A percentile compares a stretch with the other conserved stretches of the same genome.
phyloP scores from a whole-genome alignment of 2,329 filamentous ascomycete species.

The Apiospora rasikravindrae region DNA sequence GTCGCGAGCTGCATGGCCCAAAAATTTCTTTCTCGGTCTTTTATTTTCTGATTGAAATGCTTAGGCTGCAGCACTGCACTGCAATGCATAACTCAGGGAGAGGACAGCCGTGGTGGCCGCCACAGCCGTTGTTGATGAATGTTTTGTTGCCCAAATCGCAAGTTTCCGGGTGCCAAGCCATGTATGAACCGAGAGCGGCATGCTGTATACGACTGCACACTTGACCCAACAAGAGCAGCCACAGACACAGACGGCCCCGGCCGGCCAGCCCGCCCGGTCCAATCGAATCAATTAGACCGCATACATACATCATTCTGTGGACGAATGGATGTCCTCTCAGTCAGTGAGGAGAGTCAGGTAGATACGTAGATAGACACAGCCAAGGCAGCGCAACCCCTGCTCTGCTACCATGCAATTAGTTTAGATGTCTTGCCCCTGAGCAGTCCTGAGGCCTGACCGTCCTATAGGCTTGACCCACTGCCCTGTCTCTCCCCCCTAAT shows the following conservation, averaged over 20 bases:
- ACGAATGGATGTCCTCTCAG: neutral
- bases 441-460: slow-evolving; percentile 3
- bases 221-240: neutral
- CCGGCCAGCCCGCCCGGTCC: neutral
- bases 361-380: neutral
- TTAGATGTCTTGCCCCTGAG: neutral
- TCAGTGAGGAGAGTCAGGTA: neutral
- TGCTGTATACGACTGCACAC: neutral
- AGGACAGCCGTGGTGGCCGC: neutral
- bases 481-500: neutral
- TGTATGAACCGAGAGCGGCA: slow-evolving; percentile 4
- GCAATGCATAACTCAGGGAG: slow-evolving; percentile 1
- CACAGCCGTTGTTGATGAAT: neutral
- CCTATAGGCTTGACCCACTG: neutral
- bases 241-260: neutral
- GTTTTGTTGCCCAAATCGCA: neutral
- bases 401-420: neutral
- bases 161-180: slow-evolving; percentile 14
- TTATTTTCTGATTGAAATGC: neutral
- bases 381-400: neutral
- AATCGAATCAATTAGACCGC: neutral
- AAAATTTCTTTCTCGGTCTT: neutral
- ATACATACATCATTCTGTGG: neutral
- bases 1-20: neutral
- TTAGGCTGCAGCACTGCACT: slow-evolving; percentile 11